Evolutionary conservation across 805 yeast genomes (phyloP), one percentile per base, ranked within the genome.

Genomic region (Candida jianshihensis): DNA sequence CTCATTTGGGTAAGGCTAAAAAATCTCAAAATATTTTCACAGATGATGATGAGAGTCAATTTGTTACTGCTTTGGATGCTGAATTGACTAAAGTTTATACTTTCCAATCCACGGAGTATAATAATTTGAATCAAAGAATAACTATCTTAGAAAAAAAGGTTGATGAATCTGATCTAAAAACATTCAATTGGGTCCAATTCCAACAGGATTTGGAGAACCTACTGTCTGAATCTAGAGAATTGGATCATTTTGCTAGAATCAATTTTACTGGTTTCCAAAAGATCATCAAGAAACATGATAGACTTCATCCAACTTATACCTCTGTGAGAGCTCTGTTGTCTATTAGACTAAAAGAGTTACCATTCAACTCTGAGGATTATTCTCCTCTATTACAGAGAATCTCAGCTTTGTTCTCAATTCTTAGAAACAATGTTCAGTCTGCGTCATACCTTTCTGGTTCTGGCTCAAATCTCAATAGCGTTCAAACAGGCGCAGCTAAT

Each of bases 201-300:
- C 86, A 84, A 49, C 60, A 61, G 24, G 73, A 76, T 37, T 67
- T 92, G 47, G 98, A 92, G 53, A 78, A 77, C 41, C 64, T 80
- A 19, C 66, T 92, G 41, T 71, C 77, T 10, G 70, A 75, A 48
- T 85, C 97, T 10, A 85, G 83, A 50, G 90, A 86, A 52, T 67
- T 92, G 48, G 96, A 89, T 57, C 85, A 78, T 55, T 92, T 92
- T 63, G 81, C 94, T 29, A 73, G 98, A 52, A 62, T 90, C 48
- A 92, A 92, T 62, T 92, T 81, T 65, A 90, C 98, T 12, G 98
- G 97, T 1, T 90, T 92, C 63, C 73, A 79, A 51, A 92, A 92
- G 57, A 86, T 92, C 48, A 97, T 89, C 46, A 89, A 90, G 65
- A 90, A 90, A 63, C 98, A 92, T 56, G 97, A 92, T 63, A 76